These are phyloP conservation scores for Datisca glomerata DNA, from an alignment of 306 rosid species.

Conservation along the genomic window DNA sequence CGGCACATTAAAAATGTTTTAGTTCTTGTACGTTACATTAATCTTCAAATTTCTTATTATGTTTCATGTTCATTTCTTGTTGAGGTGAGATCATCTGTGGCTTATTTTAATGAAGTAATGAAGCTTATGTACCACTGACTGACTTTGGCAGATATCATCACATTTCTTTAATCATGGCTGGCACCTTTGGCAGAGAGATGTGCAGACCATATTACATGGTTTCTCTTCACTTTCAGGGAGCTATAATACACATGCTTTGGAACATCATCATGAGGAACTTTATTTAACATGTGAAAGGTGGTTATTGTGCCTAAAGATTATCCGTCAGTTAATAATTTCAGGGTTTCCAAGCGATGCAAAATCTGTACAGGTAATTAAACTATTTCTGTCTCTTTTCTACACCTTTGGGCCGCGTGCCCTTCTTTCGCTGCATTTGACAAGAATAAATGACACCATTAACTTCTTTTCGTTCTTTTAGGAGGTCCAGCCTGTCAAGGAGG, in stretches of 20 bases:
- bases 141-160: constrained; percentile 75
- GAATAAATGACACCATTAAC: background rate
- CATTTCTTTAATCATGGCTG: constrained; percentile 88
- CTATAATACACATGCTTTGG: constrained; percentile 43
- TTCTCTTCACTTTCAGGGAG: constrained; percentile 62
- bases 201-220: constrained; percentile 68
- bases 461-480: constrained; percentile 38
- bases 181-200: constrained; percentile 91
- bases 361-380: constrained; percentile 58
- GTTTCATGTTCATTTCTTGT: no score
- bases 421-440: background rate
- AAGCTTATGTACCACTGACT: no score
- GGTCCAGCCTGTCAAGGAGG: constrained; percentile 86
- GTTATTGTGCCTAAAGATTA: constrained; percentile 81
- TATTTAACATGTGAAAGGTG: constrained; percentile 83
- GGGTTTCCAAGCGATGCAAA: constrained; percentile 92
- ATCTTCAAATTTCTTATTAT: no score
- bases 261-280: constrained; percentile 64
- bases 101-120: no score
- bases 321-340: constrained; percentile 67
- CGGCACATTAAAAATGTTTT: no score
- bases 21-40: no score
- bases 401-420: constrained; percentile 6
- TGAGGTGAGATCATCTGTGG: no score
- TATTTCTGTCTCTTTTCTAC: constrained; percentile 5